Evolutionary conservation across 495 filamentous ascomycete species (phyloP), one percentile per base, ranked within the genome.

Genomic region (Jackrogersella multiformis): DNA sequence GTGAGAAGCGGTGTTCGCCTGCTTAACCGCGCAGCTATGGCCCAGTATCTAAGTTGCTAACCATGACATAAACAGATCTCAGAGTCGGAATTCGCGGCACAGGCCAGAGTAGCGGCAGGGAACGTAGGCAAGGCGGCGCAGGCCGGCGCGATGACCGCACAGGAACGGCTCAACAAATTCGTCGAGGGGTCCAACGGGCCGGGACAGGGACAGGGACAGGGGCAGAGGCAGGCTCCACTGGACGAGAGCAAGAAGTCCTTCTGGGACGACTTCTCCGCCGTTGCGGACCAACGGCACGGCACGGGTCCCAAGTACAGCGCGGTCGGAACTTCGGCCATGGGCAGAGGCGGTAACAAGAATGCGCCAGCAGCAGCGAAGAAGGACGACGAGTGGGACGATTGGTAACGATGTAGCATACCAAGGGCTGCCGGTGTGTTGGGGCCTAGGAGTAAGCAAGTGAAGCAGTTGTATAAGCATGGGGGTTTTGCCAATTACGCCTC

Each of bases 41-140:
- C 36, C 42, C 9, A 2, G 16, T 26, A 30, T 9, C 21, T 32
- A 18, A 10, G 10, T 41, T 62, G 46, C 48, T 61, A 51, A 64
- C 15, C 7, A 64, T 16, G n/a, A 56, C 18, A 20, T 10, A 13
- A 46, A 58, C 65, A 94, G 90, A 78, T 97, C 38, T 87, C 88
- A 2, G 91, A 97, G 75, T 89, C 92, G n/a, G 96, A 98, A 55
- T 81, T 98, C 53, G 89, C 93, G 16, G 86, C 90, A 10, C 90
- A 94, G 78, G 94, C 94, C 21, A 88, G 91, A 53, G 64, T 82
- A 21, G 87, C 90, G 1, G 95, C 91, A 13, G 80, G 83, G 2
- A 81, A 83, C 26, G 83, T 90, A 23, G 90, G 89, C 18, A 86
- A 87, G 64, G 74, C 77, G 23, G 84, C 83, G 9, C 83, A 85